A percentile compares a stretch with the other conserved stretches of the same genome.
Evolutionary conservation across 495 filamentous ascomycete species (phyloP).

Genomic region (Bombardia bombarda): DNA sequence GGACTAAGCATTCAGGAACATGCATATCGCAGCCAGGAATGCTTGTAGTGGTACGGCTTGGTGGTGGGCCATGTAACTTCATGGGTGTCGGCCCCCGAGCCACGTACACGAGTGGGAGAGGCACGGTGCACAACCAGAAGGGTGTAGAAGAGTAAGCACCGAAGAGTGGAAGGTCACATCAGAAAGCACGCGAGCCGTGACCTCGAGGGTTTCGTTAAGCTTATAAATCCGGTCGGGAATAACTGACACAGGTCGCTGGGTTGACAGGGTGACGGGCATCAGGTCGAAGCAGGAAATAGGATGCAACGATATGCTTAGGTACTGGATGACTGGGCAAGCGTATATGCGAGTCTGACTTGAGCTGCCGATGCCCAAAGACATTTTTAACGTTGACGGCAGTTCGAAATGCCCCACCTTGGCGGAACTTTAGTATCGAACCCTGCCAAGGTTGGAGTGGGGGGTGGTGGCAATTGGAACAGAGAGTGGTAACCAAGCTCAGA

Average conservation of each 20-base stretch:
- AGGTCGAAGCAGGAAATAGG: background rate
- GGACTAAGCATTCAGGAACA: no score
- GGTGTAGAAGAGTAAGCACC: background rate
- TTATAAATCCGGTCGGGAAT: background rate
- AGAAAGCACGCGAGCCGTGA: background rate
- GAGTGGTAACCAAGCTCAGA: background rate
- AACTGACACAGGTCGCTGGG: background rate
- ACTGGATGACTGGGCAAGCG: background rate
- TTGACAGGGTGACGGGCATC: background rate
- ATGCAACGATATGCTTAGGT: background rate
- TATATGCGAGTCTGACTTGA: background rate
- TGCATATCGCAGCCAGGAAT: no score
- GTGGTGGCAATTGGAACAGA: background rate
- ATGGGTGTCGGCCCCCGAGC: background rate
- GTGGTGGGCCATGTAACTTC: no score
- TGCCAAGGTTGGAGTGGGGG: background rate
- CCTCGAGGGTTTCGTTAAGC: background rate
- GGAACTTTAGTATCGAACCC: background rate
- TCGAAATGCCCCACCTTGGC: background rate
- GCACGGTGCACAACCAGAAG: background rate
- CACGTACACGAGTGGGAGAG: background rate
- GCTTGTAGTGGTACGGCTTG: no score
- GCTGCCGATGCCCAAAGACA: background rate
- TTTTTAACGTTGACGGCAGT: background rate
- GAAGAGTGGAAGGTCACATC: background rate